Percentiles rank a stretch among this genome's conserved stretches.
These are phyloP conservation scores for Mycena pura DNA, from an alignment of 768 basidiomycete species.

Conservation along the genomic window DNA sequence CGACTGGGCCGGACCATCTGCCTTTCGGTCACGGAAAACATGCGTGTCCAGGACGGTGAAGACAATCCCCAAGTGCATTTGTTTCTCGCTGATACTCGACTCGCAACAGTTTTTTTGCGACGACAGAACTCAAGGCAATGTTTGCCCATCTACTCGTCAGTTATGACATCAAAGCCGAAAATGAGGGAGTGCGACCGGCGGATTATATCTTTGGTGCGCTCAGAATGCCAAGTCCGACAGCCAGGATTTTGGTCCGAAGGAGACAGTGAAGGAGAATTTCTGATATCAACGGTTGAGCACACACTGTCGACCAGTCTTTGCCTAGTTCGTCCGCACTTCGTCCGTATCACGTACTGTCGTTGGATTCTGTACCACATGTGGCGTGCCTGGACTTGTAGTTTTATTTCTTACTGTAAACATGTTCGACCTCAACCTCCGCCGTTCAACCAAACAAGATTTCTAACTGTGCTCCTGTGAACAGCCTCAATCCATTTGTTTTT, in stretches of 20 bases:
- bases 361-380: no score
- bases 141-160: not conserved
- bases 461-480: no score
- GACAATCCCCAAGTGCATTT: not conserved
- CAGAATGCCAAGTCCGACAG: not conserved
- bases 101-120: not conserved
- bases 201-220: not conserved
- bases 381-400: no score
- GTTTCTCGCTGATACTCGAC: not conserved
- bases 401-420: no score
- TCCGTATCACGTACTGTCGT: no score
- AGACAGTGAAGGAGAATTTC: not conserved
- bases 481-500: no score
- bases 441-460: no score
- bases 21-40: constrained; percentile 30
- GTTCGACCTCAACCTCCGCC: no score
- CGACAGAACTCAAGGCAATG: not conserved
- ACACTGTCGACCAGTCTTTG: no score
- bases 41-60: constrained; percentile 24
- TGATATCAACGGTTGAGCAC: no score
- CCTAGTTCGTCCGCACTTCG: no score
- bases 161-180: not conserved
- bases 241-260: not conserved
- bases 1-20: constrained; percentile 5
- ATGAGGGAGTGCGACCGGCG: not conserved